Base-by-base conservation (phyloP, 2,329 filamentous ascomycete species). In the Fusarium anthophilum region DNA sequence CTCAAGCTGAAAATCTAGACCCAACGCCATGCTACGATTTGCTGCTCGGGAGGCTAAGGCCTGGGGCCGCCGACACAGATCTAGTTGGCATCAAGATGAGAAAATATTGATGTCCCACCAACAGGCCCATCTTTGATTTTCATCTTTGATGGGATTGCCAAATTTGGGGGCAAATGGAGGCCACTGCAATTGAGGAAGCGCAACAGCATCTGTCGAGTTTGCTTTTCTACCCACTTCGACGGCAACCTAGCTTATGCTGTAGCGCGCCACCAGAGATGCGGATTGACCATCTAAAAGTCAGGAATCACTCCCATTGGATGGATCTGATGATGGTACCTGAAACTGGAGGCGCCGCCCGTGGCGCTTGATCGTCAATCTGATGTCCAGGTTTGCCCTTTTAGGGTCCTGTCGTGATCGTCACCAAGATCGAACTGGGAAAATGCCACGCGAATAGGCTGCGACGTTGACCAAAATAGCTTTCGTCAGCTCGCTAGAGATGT, bases 251-350 rank as follows among this genome's bases (percentile, higher is more conserved):
- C 43, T 56, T 57, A 59, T 59, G 63, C 51, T 58, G 66, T 72
- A 75, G 69, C 41, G 66, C 57, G 61, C 65, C 75, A 73, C 76
- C 60, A 57, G 39, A 66, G 67, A 67, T 51, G 61, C 65, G 63
- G 69, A 69, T 72, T 63, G 55, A 41, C 61, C 63, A 72, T 59
- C 75, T 78, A 41, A 69, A 47, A 47, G 66, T 61, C 73, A 72
- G 76, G 48, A 77, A 44, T 39, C 6, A 28, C 66, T 53, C 76
- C 72, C 64, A 78, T 78, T 78, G 76, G 76, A 63, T 51, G 45
- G 35, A 26, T 44, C 45, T 54, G 51, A 45, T 37, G 48, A 76
- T 62, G 69, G 76, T 76, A 70, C 76, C 73, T 78, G 75, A 76
- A 77, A 78, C 75, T 53, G 50, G 47, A 73, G 74, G 60, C 72